Conservation (phyloP, 2,329 filamentous ascomycete species). For the Microcera coccophila region DNA sequence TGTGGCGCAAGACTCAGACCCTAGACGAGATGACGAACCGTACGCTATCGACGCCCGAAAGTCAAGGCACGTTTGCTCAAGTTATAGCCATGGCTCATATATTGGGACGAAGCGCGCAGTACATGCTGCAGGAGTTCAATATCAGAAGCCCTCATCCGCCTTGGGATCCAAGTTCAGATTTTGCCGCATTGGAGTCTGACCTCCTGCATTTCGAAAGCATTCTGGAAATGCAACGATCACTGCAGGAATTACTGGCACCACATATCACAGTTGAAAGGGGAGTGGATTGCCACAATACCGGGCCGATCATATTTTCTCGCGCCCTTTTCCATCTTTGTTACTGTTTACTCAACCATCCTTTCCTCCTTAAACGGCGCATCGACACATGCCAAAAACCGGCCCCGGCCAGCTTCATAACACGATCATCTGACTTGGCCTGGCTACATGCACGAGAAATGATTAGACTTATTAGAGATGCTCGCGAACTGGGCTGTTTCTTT, state of each 20-base stretch:
- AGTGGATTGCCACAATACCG: neutral
- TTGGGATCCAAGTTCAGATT: constrained; percentile 13
- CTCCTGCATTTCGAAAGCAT: constrained; percentile 12
- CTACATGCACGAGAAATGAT: constrained; percentile 8
- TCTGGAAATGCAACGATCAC: constrained; percentile 4
- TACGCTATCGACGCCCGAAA: constrained; percentile 1
- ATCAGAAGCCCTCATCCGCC: constrained; percentile 6
- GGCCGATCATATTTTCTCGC: constrained; percentile 13
- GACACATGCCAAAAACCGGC: constrained; percentile 4
- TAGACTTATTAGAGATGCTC: neutral
- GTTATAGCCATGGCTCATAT: constrained; percentile 9
- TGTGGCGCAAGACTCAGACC: constrained; percentile 5
- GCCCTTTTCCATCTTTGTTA: constrained; percentile 16
- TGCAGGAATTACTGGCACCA: neutral
- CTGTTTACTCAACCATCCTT: constrained; percentile 51
- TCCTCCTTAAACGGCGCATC: constrained; percentile 45
- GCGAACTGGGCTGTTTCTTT: neutral
- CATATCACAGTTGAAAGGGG: neutral
- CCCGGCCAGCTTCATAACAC: constrained; percentile 6
- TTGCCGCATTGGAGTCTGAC: constrained; percentile 8
- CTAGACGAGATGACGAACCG: constrained; percentile 11
- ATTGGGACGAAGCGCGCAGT: constrained; percentile 11
- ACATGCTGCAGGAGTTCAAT: constrained; percentile 5
- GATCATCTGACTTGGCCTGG: constrained; percentile 2
- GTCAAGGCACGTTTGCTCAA: constrained; percentile 4